These are phyloP conservation scores for Hansfordia pulvinata DNA, from an alignment of 2,329 filamentous ascomycete species.

Conservation along the genomic window DNA sequence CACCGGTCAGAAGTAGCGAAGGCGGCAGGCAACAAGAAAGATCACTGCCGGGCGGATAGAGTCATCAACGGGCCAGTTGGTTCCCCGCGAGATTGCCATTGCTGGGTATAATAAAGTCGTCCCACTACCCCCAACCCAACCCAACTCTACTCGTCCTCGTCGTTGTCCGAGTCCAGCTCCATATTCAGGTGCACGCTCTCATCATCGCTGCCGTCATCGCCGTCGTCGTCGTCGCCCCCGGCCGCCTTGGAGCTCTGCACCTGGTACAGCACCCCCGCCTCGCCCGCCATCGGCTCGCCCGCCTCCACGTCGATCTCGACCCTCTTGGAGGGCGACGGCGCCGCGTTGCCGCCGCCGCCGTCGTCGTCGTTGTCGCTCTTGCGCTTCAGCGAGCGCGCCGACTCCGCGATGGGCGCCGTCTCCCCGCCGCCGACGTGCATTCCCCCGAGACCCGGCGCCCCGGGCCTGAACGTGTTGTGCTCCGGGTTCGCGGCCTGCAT, in stretches of 20 bases:
- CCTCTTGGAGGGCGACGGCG: slow-evolving; percentile 23
- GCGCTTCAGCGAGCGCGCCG: slow-evolving; percentile 22
- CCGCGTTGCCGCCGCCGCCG: too few relatives aligned
- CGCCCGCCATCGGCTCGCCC: too few relatives aligned
- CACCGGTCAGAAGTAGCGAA: too few relatives aligned
- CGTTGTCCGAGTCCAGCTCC: slow-evolving; percentile 31
- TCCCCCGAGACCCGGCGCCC: too few relatives aligned
- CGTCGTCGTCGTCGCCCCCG: slow-evolving; percentile 16
- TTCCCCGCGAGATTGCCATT: neutral
- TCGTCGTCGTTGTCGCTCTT: slow-evolving; percentile 25
- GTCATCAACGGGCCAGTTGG: too few relatives aligned
- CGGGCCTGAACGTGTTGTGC: too few relatives aligned
- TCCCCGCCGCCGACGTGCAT: too few relatives aligned
- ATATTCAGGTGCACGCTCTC: slow-evolving; percentile 46
- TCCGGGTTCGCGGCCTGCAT: too few relatives aligned
- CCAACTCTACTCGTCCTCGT: slow-evolving; percentile 24
- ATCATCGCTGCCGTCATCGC: slow-evolving; percentile 31
- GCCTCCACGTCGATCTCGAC: slow-evolving; percentile 19
- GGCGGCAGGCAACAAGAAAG: too few relatives aligned
- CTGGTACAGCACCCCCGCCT: slow-evolving; percentile 1
- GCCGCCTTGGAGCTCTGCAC: slow-evolving; percentile 1
- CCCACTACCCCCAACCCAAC: slow-evolving; percentile 18
- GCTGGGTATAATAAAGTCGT: slow-evolving; percentile 2
- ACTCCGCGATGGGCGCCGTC: too few relatives aligned
- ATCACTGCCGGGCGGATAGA: too few relatives aligned